Base-by-base conservation (phyloP, 2,329 filamentous ascomycete genomes). In the Aspergillus niger region DNA sequence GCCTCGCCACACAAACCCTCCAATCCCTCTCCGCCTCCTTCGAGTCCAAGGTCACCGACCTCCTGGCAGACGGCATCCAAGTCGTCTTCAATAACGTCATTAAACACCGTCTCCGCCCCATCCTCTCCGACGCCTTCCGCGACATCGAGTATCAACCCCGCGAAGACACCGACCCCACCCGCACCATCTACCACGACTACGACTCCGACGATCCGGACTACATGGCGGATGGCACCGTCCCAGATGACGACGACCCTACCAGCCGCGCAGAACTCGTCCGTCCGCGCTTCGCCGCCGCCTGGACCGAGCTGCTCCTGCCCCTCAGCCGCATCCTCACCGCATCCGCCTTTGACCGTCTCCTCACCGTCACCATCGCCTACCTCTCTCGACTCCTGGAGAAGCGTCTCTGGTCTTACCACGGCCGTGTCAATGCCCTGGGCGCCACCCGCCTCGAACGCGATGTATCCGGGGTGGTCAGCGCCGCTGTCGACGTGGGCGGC, bases 21-120 rank as follows among this genome's bases (percentile, higher is more conserved):
- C 85, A 84, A 47, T 83, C 83, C 4, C 84, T 99, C 62, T 86
- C 91, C 55, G 80, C 83, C 15, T 86, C 85, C 0, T 97, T 98
- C 72, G 82, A 89, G 6, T 77, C 83, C 36, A 98, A 97, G 75
- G 88, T 91, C 8, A 86, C 82, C 6, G 93, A 97, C 72, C 84
- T 99, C 7, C 84, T 96, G 61, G 86, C 86, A 57, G 94, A 98
- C 72, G 92, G 91, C 32, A 85, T 97, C 30, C 86, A 90, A 67
- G 92, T 96, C 5, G 84, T 97, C 48, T 96, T 96, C 74, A 89
- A 91, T 70, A 90, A 93, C 70, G 91, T 98, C 2, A 84, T 97
- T 69, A 94, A 94, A 72, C 86, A 88, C 2, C 91, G 93, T 10
- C 83, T 99, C 13, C 88, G 93, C 0, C 91, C 92, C 0, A 88